Evolutionary conservation across 2,329 filamentous ascomycete species (phyloP).

Genomic region (Pseudogymnoascus sp.): DNA sequence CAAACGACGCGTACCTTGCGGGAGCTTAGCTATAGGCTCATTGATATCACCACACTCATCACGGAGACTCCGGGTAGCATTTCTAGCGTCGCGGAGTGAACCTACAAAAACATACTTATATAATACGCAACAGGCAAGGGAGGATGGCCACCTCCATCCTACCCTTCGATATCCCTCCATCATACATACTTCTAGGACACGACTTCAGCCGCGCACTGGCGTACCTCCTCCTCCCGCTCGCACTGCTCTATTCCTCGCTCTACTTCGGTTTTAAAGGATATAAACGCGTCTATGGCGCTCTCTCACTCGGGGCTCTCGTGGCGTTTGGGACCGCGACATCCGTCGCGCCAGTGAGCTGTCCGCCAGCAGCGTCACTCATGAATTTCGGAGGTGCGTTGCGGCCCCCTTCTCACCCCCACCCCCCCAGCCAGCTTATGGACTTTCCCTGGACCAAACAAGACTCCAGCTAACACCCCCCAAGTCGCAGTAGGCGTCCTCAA

Average conservation of each 20-base stretch:
- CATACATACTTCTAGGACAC: conserved; percentile 20
- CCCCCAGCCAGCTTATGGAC: background rate
- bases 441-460: background rate
- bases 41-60: background rate
- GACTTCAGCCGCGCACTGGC: conserved; percentile 22
- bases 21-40: background rate
- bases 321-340: conserved; percentile 24
- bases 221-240: conserved; percentile 24
- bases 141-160: conserved; percentile 12
- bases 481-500: conserved; percentile 36
- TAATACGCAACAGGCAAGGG: background rate
- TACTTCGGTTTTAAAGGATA: conserved; percentile 25
- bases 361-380: conserved; percentile 26
- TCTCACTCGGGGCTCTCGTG: conserved; percentile 21
- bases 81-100: background rate
- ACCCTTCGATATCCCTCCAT: conserved; percentile 18
- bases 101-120: background rate
- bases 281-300: conserved; percentile 18
- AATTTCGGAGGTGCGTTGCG: conserved; percentile 29
- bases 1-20: background rate
- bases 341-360: conserved; percentile 28
- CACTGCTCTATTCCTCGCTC: conserved; percentile 28
- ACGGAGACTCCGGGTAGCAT: background rate
- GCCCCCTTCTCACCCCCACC: background rate
- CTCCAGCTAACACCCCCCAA: conserved; percentile 12